A percentile compares a stretch with the other conserved stretches of the same genome.
These are phyloP conservation scores for Ceriops tagal DNA, from an alignment of 345 rosid genomes.

Conservation along the genomic window DNA sequence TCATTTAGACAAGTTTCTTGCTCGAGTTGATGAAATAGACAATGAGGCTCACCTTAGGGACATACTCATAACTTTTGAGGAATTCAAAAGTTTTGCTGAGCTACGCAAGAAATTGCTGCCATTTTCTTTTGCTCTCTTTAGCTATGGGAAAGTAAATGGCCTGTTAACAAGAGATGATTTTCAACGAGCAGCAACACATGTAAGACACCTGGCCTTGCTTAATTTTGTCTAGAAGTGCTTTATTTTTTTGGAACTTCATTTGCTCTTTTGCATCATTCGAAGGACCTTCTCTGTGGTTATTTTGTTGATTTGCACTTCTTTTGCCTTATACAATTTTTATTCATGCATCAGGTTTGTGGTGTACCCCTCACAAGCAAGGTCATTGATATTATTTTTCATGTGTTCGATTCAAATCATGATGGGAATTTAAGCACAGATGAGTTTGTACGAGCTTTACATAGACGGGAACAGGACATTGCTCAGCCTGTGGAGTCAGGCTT, in stretches of 20 bases:
- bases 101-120: constrained; percentile 71
- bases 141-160: constrained; percentile 78
- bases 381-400: constrained; percentile 65
- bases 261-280: too few relatives aligned
- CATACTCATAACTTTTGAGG: constrained; percentile 57
- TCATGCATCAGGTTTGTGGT: constrained; percentile 60
- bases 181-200: constrained; percentile 80
- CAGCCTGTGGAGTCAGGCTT: constrained; percentile 52
- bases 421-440: constrained; percentile 67
- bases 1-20: constrained; percentile 58
- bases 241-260: not conserved
- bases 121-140: constrained; percentile 81
- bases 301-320: not conserved
- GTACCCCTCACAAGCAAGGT: constrained; percentile 58
- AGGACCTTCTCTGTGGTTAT: too few relatives aligned
- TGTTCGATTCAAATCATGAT: constrained; percentile 71
- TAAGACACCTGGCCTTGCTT: constrained; percentile 28
- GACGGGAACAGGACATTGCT: constrained; percentile 65
- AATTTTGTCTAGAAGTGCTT: not conserved
- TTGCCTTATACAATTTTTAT: not conserved
- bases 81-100: constrained; percentile 77
- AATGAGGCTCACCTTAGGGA: constrained; percentile 46
- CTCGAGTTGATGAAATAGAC: constrained; percentile 59
- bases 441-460: constrained; percentile 57
- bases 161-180: constrained; percentile 67